Evolutionary conservation across 192 early-diverging fungal species (phyloP).

Genomic region (Coemansia sp.): DNA sequence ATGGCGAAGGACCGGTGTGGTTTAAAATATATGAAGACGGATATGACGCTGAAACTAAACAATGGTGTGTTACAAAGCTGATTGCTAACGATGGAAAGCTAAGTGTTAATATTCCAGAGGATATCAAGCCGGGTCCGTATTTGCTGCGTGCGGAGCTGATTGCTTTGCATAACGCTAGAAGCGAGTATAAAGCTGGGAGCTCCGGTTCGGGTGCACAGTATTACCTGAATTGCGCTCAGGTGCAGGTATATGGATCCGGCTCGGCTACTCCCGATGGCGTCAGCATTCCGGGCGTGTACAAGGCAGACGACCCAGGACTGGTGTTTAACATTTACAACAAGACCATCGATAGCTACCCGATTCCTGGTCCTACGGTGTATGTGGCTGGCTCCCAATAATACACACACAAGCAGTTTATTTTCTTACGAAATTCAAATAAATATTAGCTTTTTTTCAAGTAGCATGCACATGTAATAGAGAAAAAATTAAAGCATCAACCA

Average conservation of each 20-base stretch:
- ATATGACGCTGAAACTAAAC: neutral
- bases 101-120: neutral
- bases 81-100: neutral
- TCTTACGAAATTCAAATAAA: neutral
- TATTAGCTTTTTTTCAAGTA: neutral
- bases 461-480: neutral
- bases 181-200: neutral
- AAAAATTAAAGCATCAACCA: neutral
- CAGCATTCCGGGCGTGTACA: constrained; percentile 4
- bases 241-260: neutral
- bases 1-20: neutral
- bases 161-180: neutral
- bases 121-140: neutral
- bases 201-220: neutral
- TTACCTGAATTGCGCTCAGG: neutral
- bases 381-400: neutral
- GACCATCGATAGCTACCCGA: neutral
- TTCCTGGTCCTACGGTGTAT: constrained; percentile 6
- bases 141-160: neutral
- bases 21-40: constrained; percentile 8
- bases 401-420: neutral
- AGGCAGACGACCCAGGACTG: neutral
- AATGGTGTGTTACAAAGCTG: neutral
- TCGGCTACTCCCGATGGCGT: neutral
- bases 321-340: neutral